phyloP scores from a whole-genome alignment of 139 green algal genomes.

The Mychonastes homosphaera region DNA sequence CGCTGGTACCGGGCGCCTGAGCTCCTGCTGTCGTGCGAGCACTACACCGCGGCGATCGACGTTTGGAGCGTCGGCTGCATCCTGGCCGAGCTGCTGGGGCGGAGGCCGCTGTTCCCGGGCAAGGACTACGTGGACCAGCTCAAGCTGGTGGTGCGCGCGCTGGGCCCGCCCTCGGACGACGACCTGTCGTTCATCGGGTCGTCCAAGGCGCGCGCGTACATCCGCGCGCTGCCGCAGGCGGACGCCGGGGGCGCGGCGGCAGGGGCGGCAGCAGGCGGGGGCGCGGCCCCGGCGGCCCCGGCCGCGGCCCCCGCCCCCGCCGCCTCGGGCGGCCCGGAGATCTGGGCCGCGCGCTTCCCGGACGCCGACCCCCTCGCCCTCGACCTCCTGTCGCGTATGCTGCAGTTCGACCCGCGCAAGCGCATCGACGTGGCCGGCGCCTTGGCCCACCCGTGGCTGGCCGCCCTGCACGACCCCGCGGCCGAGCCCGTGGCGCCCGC shows the following conservation, averaged over 20 bases:
- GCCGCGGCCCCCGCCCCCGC: too few species aligned
- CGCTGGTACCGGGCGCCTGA: slow-evolving; percentile 92
- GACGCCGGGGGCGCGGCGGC: slow-evolving; percentile 27
- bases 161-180: slow-evolving; percentile 78
- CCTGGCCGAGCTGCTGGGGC: slow-evolving; percentile 78
- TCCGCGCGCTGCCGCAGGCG: slow-evolving; percentile 46
- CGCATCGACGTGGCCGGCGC: slow-evolving; percentile 74
- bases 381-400: slow-evolving; percentile 81
- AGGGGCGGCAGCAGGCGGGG: too few species aligned
- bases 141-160: slow-evolving; percentile 77
- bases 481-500: slow-evolving; percentile 59
- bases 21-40: slow-evolving; percentile 80
- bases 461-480: slow-evolving; percentile 65
- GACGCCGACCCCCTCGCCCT: slow-evolving; percentile 57
- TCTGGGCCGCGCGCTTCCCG: slow-evolving; percentile 54
- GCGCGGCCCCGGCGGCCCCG: too few species aligned
- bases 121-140: slow-evolving; percentile 94
- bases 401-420: slow-evolving; percentile 83
- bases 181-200: slow-evolving; percentile 85
- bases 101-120: slow-evolving; percentile 62
- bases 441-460: slow-evolving; percentile 82
- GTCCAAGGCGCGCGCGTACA: slow-evolving; percentile 71
- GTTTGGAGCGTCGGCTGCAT: slow-evolving; percentile 93
- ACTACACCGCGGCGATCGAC: slow-evolving; percentile 84
- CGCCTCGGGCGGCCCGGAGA: not conserved